Evolutionary conservation across 1,284 basidiomycete species (phyloP), one percentile per base, ranked within the genome.

Genomic region (Puccinia coronata): DNA sequence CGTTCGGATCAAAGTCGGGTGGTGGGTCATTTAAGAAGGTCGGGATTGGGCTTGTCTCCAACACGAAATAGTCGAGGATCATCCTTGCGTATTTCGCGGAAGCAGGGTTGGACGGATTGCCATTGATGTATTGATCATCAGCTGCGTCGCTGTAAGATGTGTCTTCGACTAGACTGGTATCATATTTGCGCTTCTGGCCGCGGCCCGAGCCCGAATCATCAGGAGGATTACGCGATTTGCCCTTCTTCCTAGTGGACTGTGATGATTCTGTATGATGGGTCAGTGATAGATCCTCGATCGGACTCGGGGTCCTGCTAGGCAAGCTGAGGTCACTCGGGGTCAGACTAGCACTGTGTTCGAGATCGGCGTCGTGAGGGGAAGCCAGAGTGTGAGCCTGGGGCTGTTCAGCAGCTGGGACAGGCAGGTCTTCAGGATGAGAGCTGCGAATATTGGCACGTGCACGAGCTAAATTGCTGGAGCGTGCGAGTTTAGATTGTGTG

Each of bases 31-130:
- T 92, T 84, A 99, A 91, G 80, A 98, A 89, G 34, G 91, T 89
- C 4, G 97, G 97, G 55, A 98, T 92, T 85, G 96, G 93, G 83
- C 93, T 94, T 59, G 95, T 93, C 87, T 99, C 97, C 65, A 96
- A 98, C 84, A 99, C 96, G 87, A 99, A 99, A 87, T 98, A 99
- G 88, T 99, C 96, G 84, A 99, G 89, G 82, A 99, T 96, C 86
- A 96, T 93, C 86, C 98, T 96, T 63, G 92, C 95, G 85, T 99
- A 99, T 34, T 87, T 86, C 75, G 87, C 87, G 25, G 88, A 87
- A 0, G 86, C 86, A 63, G 86, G 85, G 83, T 43, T 85, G 83
- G 81, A 71, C 41, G 84, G 84, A 41, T 84, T 85, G 83, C 83
- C 84, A 82, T 85, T 84, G 82, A 84, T 84, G 61, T 86, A 85